A percentile compares a stretch with the other conserved stretches of the same genome.
Evolutionary conservation across 129 eudicot genomes (phyloP).

Genomic region (Centaurea solstitialis): DNA sequence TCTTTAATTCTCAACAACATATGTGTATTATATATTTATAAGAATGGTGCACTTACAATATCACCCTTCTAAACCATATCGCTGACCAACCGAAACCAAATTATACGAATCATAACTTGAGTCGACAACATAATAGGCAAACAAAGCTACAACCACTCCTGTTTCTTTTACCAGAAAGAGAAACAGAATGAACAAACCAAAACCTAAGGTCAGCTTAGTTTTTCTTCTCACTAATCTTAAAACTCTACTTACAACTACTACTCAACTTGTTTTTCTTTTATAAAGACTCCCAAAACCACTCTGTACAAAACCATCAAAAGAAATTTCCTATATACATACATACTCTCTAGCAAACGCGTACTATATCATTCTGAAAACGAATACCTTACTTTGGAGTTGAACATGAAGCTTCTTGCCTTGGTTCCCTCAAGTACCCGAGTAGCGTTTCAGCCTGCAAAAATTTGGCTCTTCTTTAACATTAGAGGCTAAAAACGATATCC

Average conservation of each 20-base stretch:
- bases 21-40: not conserved
- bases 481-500: too few species aligned
- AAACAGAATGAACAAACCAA: conserved; percentile 34
- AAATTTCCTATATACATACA: conserved; percentile 39
- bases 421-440: conserved; percentile 75
- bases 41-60: not conserved
- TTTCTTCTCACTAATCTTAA: conserved; percentile 28
- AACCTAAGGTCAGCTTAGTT: conserved; percentile 38
- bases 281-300: conserved; percentile 44
- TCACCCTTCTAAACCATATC: not conserved
- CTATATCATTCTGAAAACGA: conserved; percentile 2
- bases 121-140: conserved; percentile 29
- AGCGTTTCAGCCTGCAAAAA: conserved; percentile 80
- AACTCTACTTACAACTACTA: conserved; percentile 28
- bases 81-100: conserved; percentile 24
- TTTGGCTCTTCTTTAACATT: not conserved
- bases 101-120: conserved; percentile 31
- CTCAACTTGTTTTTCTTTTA: conserved; percentile 12
- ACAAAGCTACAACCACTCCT: conserved; percentile 26
- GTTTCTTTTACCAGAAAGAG: conserved; percentile 28
- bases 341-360: conserved; percentile 30
- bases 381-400: conserved; percentile 63
- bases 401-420: conserved; percentile 82
- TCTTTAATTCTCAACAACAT: not conserved
- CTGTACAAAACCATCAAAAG: conserved; percentile 61